Percentiles rank a stretch among this genome's conserved stretches.
Evolutionary conservation across 306 rosid genomes (phyloP).

Genomic region (Begonia masoniana): DNA sequence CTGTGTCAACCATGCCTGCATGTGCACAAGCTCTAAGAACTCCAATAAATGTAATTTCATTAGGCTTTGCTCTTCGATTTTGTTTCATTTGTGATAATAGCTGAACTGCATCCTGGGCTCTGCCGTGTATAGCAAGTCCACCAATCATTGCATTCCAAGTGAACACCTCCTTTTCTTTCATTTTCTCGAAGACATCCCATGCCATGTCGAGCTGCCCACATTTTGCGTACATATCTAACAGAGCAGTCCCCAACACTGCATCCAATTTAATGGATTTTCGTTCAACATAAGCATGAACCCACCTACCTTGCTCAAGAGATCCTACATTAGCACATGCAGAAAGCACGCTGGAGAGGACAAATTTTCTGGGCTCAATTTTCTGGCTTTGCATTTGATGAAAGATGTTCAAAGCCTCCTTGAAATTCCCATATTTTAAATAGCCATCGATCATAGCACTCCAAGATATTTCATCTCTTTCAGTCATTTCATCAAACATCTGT

Average conservation of each 20-base stretch:
- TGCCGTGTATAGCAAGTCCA: conserved; percentile 43
- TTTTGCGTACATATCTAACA: conserved; percentile 53
- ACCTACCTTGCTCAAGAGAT: conserved; percentile 47
- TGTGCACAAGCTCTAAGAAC: conserved; percentile 51
- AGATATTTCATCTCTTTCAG: conserved; percentile 39
- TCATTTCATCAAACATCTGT: conserved; percentile 33
- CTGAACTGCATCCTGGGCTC: conserved; percentile 37
- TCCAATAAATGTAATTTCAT: conserved; percentile 26
- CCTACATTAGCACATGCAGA: conserved; percentile 50
- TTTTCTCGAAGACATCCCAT: conserved; percentile 44
- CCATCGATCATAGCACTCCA: conserved; percentile 59
- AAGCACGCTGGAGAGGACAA: conserved; percentile 33
- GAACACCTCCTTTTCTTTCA: conserved; percentile 28
- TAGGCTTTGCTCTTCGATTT: conserved; percentile 25
- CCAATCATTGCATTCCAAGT: conserved; percentile 69
- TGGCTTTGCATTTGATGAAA: conserved; percentile 35
- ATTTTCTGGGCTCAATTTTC: conserved; percentile 23
- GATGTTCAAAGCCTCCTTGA: conserved; percentile 47
- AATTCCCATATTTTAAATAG: conserved; percentile 29
- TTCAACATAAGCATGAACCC: conserved; percentile 38
- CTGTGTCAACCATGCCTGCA: conserved; percentile 36
- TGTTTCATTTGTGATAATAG: conserved; percentile 35
- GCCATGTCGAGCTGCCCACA: conserved; percentile 51
- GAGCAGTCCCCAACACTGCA: conserved; percentile 42
- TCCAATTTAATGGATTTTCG: conserved; percentile 31